Conservation (phyloP, 129 eudicot genomes). For the Rutidosis leptorrhynchoides region DNA sequence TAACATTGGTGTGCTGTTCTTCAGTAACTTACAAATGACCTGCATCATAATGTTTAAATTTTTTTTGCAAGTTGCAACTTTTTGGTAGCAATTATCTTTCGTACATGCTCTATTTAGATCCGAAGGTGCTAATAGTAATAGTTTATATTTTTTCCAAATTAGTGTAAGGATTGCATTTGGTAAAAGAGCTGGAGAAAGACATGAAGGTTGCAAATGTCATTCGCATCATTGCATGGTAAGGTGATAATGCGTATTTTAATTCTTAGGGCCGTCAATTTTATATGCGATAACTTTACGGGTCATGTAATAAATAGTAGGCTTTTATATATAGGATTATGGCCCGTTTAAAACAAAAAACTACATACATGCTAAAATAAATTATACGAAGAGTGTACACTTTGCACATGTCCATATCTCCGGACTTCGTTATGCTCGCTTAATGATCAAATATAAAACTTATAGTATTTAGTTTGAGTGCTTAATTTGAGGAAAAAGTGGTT, state of each 20-base stretch:
- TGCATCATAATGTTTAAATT: slow-evolving; percentile 2
- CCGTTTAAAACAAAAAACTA: too few relatives aligned
- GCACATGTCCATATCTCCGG: too few relatives aligned
- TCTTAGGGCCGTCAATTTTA: too few relatives aligned
- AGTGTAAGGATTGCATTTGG: slow-evolving; percentile 97
- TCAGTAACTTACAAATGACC: neutral
- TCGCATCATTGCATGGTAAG: slow-evolving; percentile 98
- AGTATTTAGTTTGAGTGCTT: too few relatives aligned
- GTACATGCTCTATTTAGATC: slow-evolving; percentile 4
- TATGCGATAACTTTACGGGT: too few relatives aligned
- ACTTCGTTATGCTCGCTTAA: too few relatives aligned
- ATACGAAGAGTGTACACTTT: too few relatives aligned
- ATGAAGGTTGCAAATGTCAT: slow-evolving; percentile 93
- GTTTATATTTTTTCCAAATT: neutral
- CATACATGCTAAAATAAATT: too few relatives aligned
- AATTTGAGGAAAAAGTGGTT: too few relatives aligned
- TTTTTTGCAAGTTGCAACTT: slow-evolving; percentile 11
- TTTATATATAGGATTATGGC: too few relatives aligned
- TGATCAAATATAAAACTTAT: too few relatives aligned
- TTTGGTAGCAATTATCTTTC: slow-evolving; percentile 24
- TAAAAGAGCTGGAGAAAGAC: slow-evolving; percentile 88
- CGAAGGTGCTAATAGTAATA: slow-evolving; percentile 20
- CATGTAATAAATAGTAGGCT: too few relatives aligned
- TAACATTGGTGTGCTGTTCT: slow-evolving; percentile 7
- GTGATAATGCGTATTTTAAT: slow-evolving; percentile 37